phyloP scores from a whole-genome alignment of 495 filamentous ascomycete genomes.

The Parmelia sp. region DNA sequence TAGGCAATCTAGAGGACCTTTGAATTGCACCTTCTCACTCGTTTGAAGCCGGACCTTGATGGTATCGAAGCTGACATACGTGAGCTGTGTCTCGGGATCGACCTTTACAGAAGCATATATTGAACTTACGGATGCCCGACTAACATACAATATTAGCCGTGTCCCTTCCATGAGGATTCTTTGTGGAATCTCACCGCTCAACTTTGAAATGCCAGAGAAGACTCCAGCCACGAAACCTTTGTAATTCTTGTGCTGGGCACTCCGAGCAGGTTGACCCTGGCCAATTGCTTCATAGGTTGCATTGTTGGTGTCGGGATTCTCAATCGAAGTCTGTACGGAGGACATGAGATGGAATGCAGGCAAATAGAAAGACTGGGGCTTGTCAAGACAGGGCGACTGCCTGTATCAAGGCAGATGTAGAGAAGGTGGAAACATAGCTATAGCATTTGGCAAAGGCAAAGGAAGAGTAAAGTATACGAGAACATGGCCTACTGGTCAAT shows the following conservation, averaged over 20 bases:
- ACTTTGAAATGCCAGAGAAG: constrained; percentile 87
- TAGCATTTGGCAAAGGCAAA: no score
- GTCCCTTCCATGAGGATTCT: background rate
- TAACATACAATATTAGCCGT: constrained; percentile 26
- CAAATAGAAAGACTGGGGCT: background rate
- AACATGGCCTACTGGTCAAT: no score
- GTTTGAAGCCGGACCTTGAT: constrained; percentile 95
- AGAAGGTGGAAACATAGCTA: background rate
- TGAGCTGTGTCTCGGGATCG: constrained; percentile 43
- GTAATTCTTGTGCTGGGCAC: constrained; percentile 46
- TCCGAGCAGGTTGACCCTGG: constrained; percentile 20
- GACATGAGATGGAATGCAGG: constrained; percentile 7
- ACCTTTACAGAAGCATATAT: background rate
- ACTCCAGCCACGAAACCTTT: constrained; percentile 92
- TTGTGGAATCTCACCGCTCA: constrained; percentile 56
- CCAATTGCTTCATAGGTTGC: constrained; percentile 22
- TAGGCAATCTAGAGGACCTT: constrained; percentile 80
- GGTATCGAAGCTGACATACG: constrained; percentile 66
- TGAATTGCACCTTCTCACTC: constrained; percentile 67
- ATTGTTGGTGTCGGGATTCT: constrained; percentile 19
- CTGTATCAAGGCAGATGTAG: background rate
- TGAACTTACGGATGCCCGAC: constrained; percentile 60
- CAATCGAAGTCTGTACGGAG: constrained; percentile 17
- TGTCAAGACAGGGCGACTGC: background rate
- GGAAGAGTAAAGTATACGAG: no score